These are phyloP conservation scores for Tetracladium marchalianum DNA, from an alignment of 495 filamentous ascomycete species.

Conservation along the genomic window DNA sequence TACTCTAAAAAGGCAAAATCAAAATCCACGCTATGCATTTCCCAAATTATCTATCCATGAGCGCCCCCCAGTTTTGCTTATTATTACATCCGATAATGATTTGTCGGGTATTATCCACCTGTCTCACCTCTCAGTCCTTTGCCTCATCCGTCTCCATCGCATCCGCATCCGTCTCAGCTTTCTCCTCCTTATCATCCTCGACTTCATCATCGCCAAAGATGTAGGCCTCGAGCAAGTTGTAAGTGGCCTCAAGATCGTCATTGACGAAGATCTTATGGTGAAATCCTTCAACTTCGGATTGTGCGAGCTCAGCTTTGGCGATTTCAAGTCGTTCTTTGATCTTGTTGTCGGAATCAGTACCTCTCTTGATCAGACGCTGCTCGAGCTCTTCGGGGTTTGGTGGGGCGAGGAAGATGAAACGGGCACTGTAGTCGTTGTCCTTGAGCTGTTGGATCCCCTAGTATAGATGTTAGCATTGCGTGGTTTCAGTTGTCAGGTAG, in stretches of 20 bases:
- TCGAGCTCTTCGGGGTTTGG: conserved; percentile 55
- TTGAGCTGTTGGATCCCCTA: conserved; percentile 63
- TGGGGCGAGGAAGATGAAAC: conserved; percentile 64
- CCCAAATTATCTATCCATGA: too few relatives aligned
- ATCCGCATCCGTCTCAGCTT: not conserved
- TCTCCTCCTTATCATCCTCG: not conserved
- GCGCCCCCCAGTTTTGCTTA: too few relatives aligned
- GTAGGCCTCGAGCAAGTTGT: conserved; percentile 25
- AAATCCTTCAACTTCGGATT: conserved; percentile 45
- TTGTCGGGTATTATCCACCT: not conserved
- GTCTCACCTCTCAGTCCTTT: conserved; percentile 4
- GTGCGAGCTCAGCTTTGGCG: conserved; percentile 56
- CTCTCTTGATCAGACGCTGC: conserved; percentile 25
- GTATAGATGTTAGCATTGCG: conserved; percentile 24
- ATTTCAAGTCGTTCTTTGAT: conserved; percentile 49
- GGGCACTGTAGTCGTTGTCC: conserved; percentile 54
- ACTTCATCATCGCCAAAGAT: conserved; percentile 14
- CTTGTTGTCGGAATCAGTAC: conserved; percentile 52
- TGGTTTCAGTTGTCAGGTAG: not conserved
- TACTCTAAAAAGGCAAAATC: too few relatives aligned
- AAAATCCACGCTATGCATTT: too few relatives aligned
- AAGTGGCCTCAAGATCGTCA: conserved; percentile 60
- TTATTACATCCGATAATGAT: too few relatives aligned
- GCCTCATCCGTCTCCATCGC: conserved; percentile 2
- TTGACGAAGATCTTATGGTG: conserved; percentile 59